Evolutionary conservation across 2,329 filamentous ascomycete genomes (phyloP).

Genomic region (Trichoderma lentiforme): DNA sequence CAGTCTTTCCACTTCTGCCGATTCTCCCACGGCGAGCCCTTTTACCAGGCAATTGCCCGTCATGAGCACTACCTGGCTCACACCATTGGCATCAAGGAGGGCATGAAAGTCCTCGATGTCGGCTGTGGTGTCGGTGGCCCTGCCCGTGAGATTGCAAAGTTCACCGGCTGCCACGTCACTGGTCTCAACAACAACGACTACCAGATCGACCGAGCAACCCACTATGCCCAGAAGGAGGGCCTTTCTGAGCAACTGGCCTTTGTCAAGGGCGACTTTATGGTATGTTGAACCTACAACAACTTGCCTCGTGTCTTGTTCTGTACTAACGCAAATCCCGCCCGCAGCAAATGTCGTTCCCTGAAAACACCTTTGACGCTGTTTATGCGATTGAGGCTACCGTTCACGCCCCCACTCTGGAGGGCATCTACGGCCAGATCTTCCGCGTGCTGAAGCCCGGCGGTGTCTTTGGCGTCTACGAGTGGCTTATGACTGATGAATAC

Average conservation of each 20-base stretch:
- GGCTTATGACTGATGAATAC: constrained; percentile 95
- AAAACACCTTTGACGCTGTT: constrained; percentile 85
- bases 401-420: constrained; percentile 81
- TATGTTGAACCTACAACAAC: neutral
- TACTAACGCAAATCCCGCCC: neutral
- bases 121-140: constrained; percentile 93
- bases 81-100: constrained; percentile 74
- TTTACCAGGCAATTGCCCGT: constrained; percentile 83
- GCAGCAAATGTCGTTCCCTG: constrained; percentile 76
- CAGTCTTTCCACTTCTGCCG: constrained; percentile 94
- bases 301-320: neutral
- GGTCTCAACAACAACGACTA: constrained; percentile 98
- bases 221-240: constrained; percentile 75
- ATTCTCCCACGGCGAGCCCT: constrained; percentile 78
- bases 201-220: constrained; percentile 83
- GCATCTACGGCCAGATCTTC: constrained; percentile 88
- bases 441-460: constrained; percentile 92
- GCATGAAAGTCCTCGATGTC: constrained; percentile 87
- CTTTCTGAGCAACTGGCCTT: constrained; percentile 73
- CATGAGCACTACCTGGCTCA: constrained; percentile 94
- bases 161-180: constrained; percentile 78
- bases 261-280: constrained; percentile 93
- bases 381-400: constrained; percentile 95
- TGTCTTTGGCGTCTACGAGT: constrained; percentile 91
- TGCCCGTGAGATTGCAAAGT: constrained; percentile 91